These are phyloP conservation scores for Phytophthora europaea DNA, from an alignment of 352 stramenopile genomes.

Conservation along the genomic window DNA sequence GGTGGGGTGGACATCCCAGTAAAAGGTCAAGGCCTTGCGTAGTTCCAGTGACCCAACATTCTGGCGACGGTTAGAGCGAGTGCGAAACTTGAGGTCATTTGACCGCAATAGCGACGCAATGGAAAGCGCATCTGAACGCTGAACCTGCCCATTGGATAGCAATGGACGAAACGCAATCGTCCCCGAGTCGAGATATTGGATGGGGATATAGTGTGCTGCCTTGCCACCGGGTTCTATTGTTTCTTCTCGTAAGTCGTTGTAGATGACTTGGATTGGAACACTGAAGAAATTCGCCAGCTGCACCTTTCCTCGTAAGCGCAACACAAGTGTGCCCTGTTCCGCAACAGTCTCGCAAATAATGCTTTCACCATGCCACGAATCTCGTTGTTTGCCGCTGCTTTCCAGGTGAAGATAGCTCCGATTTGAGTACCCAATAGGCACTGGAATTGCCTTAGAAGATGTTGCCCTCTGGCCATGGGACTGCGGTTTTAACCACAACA, in stretches of 20 bases:
- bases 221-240: conserved; percentile 59
- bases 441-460: conserved; percentile 78
- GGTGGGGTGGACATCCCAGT: conserved; percentile 74
- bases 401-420: conserved; percentile 87
- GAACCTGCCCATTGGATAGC: conserved; percentile 65
- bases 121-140: conserved; percentile 62
- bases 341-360: conserved; percentile 90
- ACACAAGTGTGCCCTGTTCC: conserved; percentile 85
- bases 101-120: conserved; percentile 72
- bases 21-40: conserved; percentile 78
- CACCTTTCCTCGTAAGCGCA: conserved; percentile 82
- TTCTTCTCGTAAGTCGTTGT: conserved; percentile 71
- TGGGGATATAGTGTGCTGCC: conserved; percentile 77
- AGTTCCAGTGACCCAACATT: conserved; percentile 70
- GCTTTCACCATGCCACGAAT: conserved; percentile 81
- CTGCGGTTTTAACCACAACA: conserved; percentile 84
- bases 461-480: conserved; percentile 49
- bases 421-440: conserved; percentile 91
- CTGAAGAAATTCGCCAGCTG: conserved; percentile 82
- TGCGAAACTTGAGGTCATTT: conserved; percentile 33
- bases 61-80: conserved; percentile 42
- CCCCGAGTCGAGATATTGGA: conserved; percentile 80
- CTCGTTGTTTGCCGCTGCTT: conserved; percentile 62
- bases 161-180: conserved; percentile 81
- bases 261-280: conserved; percentile 80